Conservation (phyloP, 306 rosid species). For the Lathyrus aphaca region DNA sequence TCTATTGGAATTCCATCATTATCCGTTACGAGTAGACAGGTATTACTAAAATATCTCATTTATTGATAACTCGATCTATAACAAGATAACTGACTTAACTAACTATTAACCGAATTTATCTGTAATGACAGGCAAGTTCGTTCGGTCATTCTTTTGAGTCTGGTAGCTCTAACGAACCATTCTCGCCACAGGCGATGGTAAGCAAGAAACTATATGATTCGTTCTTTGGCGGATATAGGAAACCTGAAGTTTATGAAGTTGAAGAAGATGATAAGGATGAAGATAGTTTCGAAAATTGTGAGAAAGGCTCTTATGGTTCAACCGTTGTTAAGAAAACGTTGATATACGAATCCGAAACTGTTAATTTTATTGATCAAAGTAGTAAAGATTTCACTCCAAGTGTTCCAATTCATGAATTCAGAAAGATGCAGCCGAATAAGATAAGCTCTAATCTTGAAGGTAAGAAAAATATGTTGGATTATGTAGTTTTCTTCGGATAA, state of each 20-base stretch:
- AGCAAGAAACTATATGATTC: constrained; percentile 74
- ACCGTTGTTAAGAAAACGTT: constrained; percentile 45
- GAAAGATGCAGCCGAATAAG: constrained; percentile 61
- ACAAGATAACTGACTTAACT: neutral
- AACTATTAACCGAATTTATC: neutral
- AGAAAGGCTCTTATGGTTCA: constrained; percentile 52
- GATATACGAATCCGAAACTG: constrained; percentile 43
- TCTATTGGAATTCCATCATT: constrained; percentile 58
- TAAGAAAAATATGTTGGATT: constrained; percentile 41
- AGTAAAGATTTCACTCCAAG: constrained; percentile 48
- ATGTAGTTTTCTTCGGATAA: constrained; percentile 22
- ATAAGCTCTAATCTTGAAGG: constrained; percentile 53
- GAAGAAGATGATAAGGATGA: constrained; percentile 41
- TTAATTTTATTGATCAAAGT: constrained; percentile 47
- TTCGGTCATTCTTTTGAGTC: constrained; percentile 52
- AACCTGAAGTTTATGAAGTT: constrained; percentile 43
- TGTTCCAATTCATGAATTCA: constrained; percentile 39
- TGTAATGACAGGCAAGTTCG: constrained; percentile 42
- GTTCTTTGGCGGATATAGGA: constrained; percentile 49
- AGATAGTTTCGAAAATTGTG: constrained; percentile 38
- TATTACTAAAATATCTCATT: neutral
- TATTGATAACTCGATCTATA: neutral
- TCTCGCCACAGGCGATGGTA: constrained; percentile 71
- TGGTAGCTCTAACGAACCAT: constrained; percentile 50
- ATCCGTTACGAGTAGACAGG: constrained; percentile 34